These are phyloP conservation scores for Trichothecium sympodiale DNA, from an alignment of 2,329 filamentous ascomycete genomes.

Conservation along the genomic window DNA sequence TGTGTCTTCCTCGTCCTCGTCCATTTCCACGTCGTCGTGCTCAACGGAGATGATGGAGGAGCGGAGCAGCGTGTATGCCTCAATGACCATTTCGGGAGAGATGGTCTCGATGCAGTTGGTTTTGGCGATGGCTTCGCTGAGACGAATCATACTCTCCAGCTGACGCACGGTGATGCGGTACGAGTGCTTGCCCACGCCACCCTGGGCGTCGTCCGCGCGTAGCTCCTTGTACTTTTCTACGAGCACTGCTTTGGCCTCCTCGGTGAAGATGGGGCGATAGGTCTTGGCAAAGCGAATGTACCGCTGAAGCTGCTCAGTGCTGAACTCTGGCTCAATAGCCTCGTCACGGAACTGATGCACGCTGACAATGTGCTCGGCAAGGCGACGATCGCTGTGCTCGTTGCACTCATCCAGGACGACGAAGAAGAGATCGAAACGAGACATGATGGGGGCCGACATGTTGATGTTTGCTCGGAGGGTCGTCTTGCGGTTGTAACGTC, in stretches of 20 bases:
- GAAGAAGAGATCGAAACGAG: slow-evolving; percentile 97
- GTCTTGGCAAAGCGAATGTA: slow-evolving; percentile 95
- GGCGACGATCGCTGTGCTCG: slow-evolving; percentile 76
- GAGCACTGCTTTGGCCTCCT: slow-evolving; percentile 73
- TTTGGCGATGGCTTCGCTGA: slow-evolving; percentile 97
- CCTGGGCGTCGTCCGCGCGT: slow-evolving; percentile 83
- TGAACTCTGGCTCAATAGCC: slow-evolving; percentile 85
- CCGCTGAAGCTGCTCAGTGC: slow-evolving; percentile 88
- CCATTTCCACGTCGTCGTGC: slow-evolving; percentile 92
- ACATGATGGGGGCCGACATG: slow-evolving; percentile 99
- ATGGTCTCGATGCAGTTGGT: slow-evolving; percentile 93
- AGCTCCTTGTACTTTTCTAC: slow-evolving; percentile 95
- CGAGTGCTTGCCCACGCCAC: slow-evolving; percentile 85
- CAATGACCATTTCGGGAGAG: slow-evolving; percentile 70
- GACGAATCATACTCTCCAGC: slow-evolving; percentile 86
- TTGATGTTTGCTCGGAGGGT: slow-evolving; percentile 93
- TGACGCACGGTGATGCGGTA: slow-evolving; percentile 97
- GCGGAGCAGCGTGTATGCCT: slow-evolving; percentile 81
- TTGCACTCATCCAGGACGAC: slow-evolving; percentile 96
- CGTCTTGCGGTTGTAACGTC: slow-evolving; percentile 93
- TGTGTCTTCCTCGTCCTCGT: slow-evolving; percentile 54
- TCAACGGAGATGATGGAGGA: slow-evolving; percentile 97
- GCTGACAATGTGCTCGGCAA: slow-evolving; percentile 89
- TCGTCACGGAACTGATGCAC: slow-evolving; percentile 89
- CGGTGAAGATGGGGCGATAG: slow-evolving; percentile 85